Conservation (phyloP, 2,329 filamentous ascomycete genomes). For the Penicillium sp. region DNA sequence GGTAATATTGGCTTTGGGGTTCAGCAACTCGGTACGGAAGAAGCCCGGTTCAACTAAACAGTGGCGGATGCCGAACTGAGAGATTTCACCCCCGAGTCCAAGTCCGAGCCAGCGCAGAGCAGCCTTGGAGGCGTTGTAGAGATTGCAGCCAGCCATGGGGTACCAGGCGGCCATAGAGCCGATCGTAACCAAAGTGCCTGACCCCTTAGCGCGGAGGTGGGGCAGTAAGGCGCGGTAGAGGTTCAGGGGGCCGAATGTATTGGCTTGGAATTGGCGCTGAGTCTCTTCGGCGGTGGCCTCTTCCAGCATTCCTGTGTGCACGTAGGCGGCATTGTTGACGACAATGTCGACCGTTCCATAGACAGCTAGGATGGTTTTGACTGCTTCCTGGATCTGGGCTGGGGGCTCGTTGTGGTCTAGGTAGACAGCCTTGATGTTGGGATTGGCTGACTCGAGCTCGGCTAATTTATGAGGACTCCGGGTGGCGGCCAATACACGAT, state of each 20-base stretch:
- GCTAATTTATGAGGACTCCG: neutral
- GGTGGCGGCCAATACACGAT: neutral
- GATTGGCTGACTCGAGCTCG: neutral
- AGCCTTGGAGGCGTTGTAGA: slow-evolving; percentile 41
- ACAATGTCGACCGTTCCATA: slow-evolving; percentile 14
- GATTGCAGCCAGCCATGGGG: slow-evolving; percentile 24
- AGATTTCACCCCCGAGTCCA: slow-evolving; percentile 32
- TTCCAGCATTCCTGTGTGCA: slow-evolving; percentile 30
- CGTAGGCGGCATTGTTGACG: slow-evolving; percentile 39
- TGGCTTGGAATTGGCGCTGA: slow-evolving; percentile 37
- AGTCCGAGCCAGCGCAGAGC: slow-evolving; percentile 7
- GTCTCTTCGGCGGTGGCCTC: slow-evolving; percentile 28
- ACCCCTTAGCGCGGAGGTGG: slow-evolving; percentile 33
- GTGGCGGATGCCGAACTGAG: slow-evolving; percentile 35
- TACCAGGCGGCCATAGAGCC: slow-evolving; percentile 37
- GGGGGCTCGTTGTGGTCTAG: slow-evolving; percentile 4
- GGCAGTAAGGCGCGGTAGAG: slow-evolving; percentile 40
- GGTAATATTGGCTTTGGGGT: neutral
- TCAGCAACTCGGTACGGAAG: slow-evolving; percentile 19
- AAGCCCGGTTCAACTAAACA: slow-evolving; percentile 41
- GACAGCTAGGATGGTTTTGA: neutral
- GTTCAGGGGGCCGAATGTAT: slow-evolving; percentile 42
- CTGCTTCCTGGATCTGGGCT: neutral
- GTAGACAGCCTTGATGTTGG: neutral
- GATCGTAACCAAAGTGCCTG: slow-evolving; percentile 41